These are phyloP conservation scores for Boletus rex-veris DNA, from an alignment of 768 basidiomycete species.

Conservation along the genomic window DNA sequence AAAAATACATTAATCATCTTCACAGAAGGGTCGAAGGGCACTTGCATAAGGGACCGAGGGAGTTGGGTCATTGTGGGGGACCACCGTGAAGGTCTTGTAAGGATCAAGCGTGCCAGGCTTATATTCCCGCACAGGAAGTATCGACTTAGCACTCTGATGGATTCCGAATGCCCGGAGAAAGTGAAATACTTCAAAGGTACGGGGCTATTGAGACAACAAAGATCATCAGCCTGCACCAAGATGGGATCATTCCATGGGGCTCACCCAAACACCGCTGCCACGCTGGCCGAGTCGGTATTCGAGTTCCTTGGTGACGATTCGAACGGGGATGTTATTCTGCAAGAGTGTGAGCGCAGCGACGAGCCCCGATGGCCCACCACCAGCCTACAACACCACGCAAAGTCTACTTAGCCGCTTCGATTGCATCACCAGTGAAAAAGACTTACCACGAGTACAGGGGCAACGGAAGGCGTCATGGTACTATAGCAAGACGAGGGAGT, in stretches of 20 bases:
- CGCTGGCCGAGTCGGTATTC: slow-evolving; percentile 37
- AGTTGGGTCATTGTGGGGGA: slow-evolving; percentile 14
- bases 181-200: slow-evolving; percentile 43
- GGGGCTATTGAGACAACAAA: slow-evolving; percentile 11
- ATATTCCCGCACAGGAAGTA: slow-evolving; percentile 34
- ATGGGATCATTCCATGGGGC: background rate
- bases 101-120: slow-evolving; percentile 22
- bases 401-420: background rate
- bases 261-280: slow-evolving; percentile 38
- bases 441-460: slow-evolving; percentile 24
- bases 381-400: slow-evolving; percentile 14
- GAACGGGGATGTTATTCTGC: slow-evolving; percentile 45
- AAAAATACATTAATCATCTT: background rate
- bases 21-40: background rate
- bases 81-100: slow-evolving; percentile 4
- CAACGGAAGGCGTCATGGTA: slow-evolving; percentile 10
- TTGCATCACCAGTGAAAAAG: background rate
- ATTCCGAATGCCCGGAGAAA: slow-evolving; percentile 40
- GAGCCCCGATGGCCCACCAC: slow-evolving; percentile 31
- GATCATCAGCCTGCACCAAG: background rate
- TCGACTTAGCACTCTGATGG: slow-evolving; percentile 26
- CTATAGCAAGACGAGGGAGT: too few relatives aligned
- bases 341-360: slow-evolving; percentile 33
- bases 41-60: slow-evolving; percentile 29
- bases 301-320: slow-evolving; percentile 48